Conservation (phyloP, 2,329 filamentous ascomycete species). For the Amylocarpus encephaloides region DNA sequence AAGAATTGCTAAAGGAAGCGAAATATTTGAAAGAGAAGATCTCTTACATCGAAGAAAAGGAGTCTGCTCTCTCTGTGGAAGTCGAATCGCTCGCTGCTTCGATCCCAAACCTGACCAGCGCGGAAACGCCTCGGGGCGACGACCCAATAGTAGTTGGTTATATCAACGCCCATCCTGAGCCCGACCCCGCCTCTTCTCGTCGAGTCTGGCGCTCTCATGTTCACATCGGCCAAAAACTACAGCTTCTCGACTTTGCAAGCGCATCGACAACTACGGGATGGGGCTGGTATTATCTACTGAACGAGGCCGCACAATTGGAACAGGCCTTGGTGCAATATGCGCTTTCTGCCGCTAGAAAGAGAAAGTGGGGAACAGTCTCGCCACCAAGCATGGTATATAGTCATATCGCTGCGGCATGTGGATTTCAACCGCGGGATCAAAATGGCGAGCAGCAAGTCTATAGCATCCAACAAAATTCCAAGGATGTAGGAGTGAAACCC, state of each 20-base stretch:
- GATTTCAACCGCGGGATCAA: constrained; percentile 88
- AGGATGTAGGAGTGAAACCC: constrained; percentile 58
- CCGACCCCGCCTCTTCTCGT: constrained; percentile 31
- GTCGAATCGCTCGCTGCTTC: constrained; percentile 70
- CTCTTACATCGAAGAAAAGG: constrained; percentile 51
- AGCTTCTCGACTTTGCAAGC: constrained; percentile 80
- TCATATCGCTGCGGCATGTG: constrained; percentile 84
- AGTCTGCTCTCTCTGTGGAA: constrained; percentile 53
- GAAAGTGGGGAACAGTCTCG: constrained; percentile 73
- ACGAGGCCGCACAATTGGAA: constrained; percentile 88
- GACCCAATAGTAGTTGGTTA: constrained; percentile 63
- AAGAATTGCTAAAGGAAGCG: constrained; percentile 56
- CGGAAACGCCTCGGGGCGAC: constrained; percentile 64
- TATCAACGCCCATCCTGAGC: constrained; percentile 65
- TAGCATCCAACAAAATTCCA: constrained; percentile 59
- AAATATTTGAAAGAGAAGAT: constrained; percentile 58
- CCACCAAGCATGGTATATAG: constrained; percentile 89
- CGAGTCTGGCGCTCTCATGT: constrained; percentile 66
- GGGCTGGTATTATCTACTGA: constrained; percentile 97
- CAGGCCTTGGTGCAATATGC: constrained; percentile 89
- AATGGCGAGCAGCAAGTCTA: constrained; percentile 92
- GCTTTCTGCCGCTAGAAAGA: constrained; percentile 61
- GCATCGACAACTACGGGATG: constrained; percentile 81
- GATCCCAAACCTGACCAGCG: constrained; percentile 80
- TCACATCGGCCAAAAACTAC: constrained; percentile 78